Conservation (phyloP, 192 early-diverging fungal species). For the Backusella circina region DNA sequence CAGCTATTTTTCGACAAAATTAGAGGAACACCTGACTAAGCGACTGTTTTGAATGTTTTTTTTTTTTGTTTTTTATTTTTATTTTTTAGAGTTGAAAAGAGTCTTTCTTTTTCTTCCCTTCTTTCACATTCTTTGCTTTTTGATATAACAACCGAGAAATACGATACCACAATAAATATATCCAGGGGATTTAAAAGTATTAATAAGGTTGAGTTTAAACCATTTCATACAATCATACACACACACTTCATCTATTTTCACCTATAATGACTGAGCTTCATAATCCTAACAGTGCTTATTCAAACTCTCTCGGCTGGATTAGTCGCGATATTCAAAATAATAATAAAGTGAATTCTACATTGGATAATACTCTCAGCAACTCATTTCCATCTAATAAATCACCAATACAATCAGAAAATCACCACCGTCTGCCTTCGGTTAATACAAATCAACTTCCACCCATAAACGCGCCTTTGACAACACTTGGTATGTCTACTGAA, state of each 20-base stretch:
- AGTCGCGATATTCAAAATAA: not conserved
- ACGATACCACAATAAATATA: not conserved
- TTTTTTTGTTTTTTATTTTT: not conserved
- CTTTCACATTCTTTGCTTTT: slow-evolving; percentile 2
- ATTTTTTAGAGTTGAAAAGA: not conserved
- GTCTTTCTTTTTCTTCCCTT: not conserved
- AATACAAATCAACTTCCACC: slow-evolving; percentile 6
- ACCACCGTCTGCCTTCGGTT: not conserved
- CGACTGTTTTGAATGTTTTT: slow-evolving; percentile 2
- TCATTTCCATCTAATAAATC: not conserved
- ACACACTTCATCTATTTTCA: slow-evolving; percentile 4
- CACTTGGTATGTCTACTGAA: not conserved
- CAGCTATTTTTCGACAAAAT: slow-evolving; percentile 1
- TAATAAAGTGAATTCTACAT: not conserved
- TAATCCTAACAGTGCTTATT: slow-evolving; percentile 1
- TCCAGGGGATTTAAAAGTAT: not conserved
- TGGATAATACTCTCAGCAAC: not conserved
- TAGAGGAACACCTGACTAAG: slow-evolving; percentile 2
- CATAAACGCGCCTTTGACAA: slow-evolving; percentile 10
- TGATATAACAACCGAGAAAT: not conserved
- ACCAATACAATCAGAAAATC: not conserved
- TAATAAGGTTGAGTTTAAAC: slow-evolving; percentile 5
- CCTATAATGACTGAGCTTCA: slow-evolving; percentile 6
- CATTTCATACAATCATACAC: slow-evolving; percentile 1
- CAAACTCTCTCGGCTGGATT: not conserved